Base-by-base conservation (phyloP, 2,329 filamentous ascomycete species). In the Westerdykella ornata region DNA sequence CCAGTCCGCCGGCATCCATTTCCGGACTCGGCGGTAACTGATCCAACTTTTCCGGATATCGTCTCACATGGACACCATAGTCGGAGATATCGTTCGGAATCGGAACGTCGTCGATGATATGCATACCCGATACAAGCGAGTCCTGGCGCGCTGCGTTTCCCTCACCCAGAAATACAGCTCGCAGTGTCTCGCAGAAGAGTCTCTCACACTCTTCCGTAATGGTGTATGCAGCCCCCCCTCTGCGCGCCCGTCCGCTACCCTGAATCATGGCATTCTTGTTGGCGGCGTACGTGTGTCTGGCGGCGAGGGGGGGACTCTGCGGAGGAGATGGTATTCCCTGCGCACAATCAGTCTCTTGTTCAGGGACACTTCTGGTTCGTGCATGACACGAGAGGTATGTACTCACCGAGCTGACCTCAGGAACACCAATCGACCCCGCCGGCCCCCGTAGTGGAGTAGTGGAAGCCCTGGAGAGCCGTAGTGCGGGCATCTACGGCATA, bases 131-230 rank as follows among this genome's bases (percentile, higher is more conserved):
- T 78, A 84, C 83, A 80, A 84, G 80, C 80, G 86, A 90, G 84
- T 80, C 84, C 80, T 81, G 77, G 75, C 73, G 72, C 68, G 72
- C 78, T 76, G 73, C 69, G 72, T 81, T 82, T 85, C 84, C 82
- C 88, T 94, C 88, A 94, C 87, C 89, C 78, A 84, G 85, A 81
- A 96, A 95, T 76, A 86, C 84, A 75, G 82, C 75, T 74, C 80
- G 85, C 82, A 95, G 86, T 78, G 82, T 84, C 84, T 90, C 88
- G 75, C 89, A 95, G 81, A 95, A 94, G 84, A 95, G 90, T 78
- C 89, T 96, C 88, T 95, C 89, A 95, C 89, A 94, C 87, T 95
- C 88, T 88, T 85, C 88, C 86, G 85, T 88, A 78, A 95, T 94
- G 75, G 83, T 82, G 73, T 86, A 81, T 85, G 87, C 82, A 83